Evolutionary conservation across 2,329 filamentous ascomycete genomes (phyloP).

Genomic region (Aspergillus tubingensis): DNA sequence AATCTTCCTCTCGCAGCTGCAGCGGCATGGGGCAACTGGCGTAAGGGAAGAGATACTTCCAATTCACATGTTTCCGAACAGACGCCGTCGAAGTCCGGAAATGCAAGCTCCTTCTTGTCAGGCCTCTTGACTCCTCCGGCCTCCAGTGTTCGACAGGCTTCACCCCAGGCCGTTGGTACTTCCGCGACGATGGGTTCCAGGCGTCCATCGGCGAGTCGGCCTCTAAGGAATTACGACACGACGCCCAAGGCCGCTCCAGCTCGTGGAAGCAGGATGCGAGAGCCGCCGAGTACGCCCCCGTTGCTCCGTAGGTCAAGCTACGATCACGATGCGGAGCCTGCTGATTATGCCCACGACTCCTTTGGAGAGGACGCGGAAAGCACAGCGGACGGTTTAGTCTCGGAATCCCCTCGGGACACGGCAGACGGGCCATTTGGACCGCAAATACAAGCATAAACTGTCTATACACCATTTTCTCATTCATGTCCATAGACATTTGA

Average conservation of each 20-base stretch:
- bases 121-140: conserved; percentile 89
- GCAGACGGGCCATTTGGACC: conserved; percentile 36
- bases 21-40: conserved; percentile 98
- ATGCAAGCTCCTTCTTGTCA: conserved; percentile 65
- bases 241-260: conserved; percentile 33
- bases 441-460: conserved; percentile 27
- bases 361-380: conserved; percentile 55
- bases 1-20: conserved; percentile 78
- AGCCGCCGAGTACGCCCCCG: conserved; percentile 54
- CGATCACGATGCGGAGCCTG: conserved; percentile 60
- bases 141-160: conserved; percentile 67
- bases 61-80: conserved; percentile 48
- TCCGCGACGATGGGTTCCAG: conserved; percentile 31
- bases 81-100: conserved; percentile 63
- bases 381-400: conserved; percentile 45
- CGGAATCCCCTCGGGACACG: conserved; percentile 35
- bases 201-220: conserved; percentile 38
- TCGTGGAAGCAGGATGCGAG: conserved; percentile 32
- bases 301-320: conserved; percentile 59
- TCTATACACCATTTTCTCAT: conserved; percentile 10
- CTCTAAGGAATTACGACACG: conserved; percentile 35
- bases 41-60: conserved; percentile 64
- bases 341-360: conserved; percentile 48
- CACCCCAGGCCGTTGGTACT: conserved; percentile 44
- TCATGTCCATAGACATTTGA: conserved; percentile 10